phyloP scores from a whole-genome alignment of 1,284 basidiomycete species.

The Puccinia coronata region DNA sequence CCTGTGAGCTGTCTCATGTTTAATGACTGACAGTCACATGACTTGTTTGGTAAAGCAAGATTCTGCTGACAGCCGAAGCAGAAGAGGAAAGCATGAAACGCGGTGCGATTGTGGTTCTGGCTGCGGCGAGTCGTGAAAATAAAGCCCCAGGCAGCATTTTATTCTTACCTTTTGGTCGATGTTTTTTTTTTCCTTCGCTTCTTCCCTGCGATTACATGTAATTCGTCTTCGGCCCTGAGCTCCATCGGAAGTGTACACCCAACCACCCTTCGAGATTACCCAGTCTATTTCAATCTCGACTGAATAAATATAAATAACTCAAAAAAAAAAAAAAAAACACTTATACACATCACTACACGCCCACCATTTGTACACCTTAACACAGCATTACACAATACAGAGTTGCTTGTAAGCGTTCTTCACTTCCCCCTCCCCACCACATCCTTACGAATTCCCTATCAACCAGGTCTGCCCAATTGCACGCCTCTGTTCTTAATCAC shows the following conservation, averaged over 20 bases:
- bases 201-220: neutral
- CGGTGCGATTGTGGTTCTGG: slow-evolving; percentile 1
- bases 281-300: neutral
- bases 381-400: neutral
- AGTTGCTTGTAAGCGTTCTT: neutral
- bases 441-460: neutral
- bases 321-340: no score
- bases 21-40: neutral
- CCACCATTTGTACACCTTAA: neutral
- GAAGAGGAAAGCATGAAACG: neutral
- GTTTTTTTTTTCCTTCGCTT: neutral
- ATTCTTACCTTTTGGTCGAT: neutral
- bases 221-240: neutral
- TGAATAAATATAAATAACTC: no score
- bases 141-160: no score
- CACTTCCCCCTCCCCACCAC: neutral
- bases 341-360: neutral
- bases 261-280: neutral
- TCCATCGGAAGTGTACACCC: neutral
- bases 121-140: neutral
- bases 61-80: neutral
- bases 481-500: neutral
- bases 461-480: neutral
- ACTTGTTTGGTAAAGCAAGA: neutral
- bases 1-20: neutral